Conservation (phyloP, 495 filamentous ascomycete genomes). For the Penicillium cataractarum region DNA sequence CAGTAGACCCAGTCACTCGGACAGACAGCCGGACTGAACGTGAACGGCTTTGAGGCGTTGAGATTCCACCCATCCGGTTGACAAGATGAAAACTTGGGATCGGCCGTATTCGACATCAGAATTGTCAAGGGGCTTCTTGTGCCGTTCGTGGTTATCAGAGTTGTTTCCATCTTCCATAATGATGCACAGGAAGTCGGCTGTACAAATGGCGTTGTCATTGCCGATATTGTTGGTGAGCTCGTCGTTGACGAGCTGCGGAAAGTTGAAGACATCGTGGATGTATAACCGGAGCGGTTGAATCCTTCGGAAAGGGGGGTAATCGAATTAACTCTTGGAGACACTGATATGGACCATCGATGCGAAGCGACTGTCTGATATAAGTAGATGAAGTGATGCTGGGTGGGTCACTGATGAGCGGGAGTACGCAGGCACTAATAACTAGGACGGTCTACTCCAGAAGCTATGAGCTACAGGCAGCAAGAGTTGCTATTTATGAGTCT, state of each 20-base stretch:
- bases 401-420: not conserved
- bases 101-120: not conserved
- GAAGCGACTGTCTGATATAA: not conserved
- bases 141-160: not conserved
- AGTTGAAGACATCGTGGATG: not conserved
- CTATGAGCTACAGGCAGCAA: not conserved
- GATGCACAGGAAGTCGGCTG: not conserved
- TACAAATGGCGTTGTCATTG: conserved; percentile 1
- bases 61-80: not conserved
- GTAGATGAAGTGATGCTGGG: not conserved
- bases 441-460: not conserved
- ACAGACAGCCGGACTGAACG: not conserved
- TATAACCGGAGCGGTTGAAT: not conserved
- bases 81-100: not conserved
- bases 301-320: not conserved
- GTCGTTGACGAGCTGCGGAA: not conserved
- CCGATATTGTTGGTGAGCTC: not conserved
- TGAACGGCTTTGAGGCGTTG: not conserved
- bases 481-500: not conserved
- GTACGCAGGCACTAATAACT: not conserved
- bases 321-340: not conserved
- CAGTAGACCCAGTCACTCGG: not conserved
- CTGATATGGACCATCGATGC: not conserved
- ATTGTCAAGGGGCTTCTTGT: not conserved
- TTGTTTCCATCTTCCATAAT: not conserved